Evolutionary conservation across 305 asterid genomes (phyloP), one percentile per base, ranked within the genome.

Genomic region (Withania somnifera): DNA sequence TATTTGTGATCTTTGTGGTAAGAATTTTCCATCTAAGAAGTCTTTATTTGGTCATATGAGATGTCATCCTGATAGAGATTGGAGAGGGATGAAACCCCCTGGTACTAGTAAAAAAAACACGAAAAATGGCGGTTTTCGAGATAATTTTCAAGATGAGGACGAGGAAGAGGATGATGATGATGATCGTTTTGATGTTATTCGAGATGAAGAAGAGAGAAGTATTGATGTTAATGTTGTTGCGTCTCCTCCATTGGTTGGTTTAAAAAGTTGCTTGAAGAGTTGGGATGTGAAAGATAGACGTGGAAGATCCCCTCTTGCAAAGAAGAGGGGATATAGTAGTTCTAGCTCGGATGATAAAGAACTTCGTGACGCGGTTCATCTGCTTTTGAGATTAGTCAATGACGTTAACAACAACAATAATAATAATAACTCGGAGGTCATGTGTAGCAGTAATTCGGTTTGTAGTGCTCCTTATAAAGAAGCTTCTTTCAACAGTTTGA

Each of bases 11-110:
- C 0, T 77, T 1, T 92, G 94, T 80, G 51, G 36, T 0, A 88
- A 60, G 82, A 24, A 6, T 15, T 92, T 93, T 76, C 86, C 36
- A 1, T 86, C 93, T 0, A 14, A 13, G 13, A 93, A 91, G 77
- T 87, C 97, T 0, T 60, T 93, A 68, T 87, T 54, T 67, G 97
- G 97, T 0, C 97, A 93, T 69, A 92, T 92, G 97, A 86, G 93
- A 20, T 84, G 89, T 50, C 97, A 93, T 83, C 97, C 97, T 2
- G 91, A 90, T 2, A 78, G 97, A 42, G 17, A n/a, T 0, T 91
- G 86, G 83, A 84, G 95, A 57, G 97, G 94, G 4, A 89, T 92
- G 92, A 84, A 82, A 1, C 90, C 92, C 6, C 92, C 92, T 2
- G 14, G n/a, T 2, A 15, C 17, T 2, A 24, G 22, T 3, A 51